Conservation (phyloP, 768 basidiomycete species). For the Leccinum subgranulosum region DNA sequence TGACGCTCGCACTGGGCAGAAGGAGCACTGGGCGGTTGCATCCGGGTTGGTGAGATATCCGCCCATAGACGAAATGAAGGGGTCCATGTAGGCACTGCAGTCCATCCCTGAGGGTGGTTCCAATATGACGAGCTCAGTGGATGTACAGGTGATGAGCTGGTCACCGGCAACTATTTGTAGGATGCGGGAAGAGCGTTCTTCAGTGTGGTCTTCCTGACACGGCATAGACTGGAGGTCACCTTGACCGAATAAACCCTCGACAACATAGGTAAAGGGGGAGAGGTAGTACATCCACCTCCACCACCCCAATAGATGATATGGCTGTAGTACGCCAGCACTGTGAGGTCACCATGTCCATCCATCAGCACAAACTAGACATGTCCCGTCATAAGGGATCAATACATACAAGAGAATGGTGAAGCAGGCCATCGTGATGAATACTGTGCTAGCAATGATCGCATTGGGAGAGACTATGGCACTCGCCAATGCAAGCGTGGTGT, state of each 20-base stretch:
- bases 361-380: background rate
- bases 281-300: slow-evolving; percentile 39
- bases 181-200: background rate
- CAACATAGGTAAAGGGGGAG: slow-evolving; percentile 51
- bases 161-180: slow-evolving; percentile 44
- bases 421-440: slow-evolving; percentile 38
- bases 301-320: slow-evolving; percentile 35
- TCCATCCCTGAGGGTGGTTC: slow-evolving; percentile 51
- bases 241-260: slow-evolving; percentile 39
- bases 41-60: slow-evolving; percentile 57
- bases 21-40: slow-evolving; percentile 52
- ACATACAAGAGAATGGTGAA: slow-evolving; percentile 44
- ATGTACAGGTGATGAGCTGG: slow-evolving; percentile 45
- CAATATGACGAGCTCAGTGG: slow-evolving; percentile 50
- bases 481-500: slow-evolving; percentile 40
- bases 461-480: slow-evolving; percentile 42
- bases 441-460: slow-evolving; percentile 37
- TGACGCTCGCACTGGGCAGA: slow-evolving; percentile 52
- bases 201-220: background rate
- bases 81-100: slow-evolving; percentile 49
- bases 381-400: background rate
- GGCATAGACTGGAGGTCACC: slow-evolving; percentile 1
- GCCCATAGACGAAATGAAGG: slow-evolving; percentile 47
- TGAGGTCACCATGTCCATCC: background rate
- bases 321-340: slow-evolving; percentile 49